Conservation (phyloP, 768 basidiomycete genomes). For the Boletus fagicola region DNA sequence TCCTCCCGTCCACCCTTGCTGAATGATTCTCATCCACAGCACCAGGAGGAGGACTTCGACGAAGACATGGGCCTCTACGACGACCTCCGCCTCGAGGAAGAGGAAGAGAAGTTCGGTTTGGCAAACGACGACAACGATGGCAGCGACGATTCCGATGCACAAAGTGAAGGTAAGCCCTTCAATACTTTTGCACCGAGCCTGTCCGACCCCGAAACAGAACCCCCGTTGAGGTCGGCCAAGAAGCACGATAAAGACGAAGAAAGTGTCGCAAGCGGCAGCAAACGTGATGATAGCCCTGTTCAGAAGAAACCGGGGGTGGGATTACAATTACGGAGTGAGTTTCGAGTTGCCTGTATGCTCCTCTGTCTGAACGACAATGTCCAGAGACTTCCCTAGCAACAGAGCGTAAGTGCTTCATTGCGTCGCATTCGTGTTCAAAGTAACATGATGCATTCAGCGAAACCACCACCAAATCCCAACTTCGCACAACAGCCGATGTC, state of each 20-base stretch:
- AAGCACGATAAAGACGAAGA: conserved; percentile 75
- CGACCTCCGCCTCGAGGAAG: conserved; percentile 94
- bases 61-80: conserved; percentile 98
- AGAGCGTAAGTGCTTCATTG: conserved; percentile 48
- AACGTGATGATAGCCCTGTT: conserved; percentile 75
- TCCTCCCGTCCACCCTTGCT: conserved; percentile 21
- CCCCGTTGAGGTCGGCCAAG: conserved; percentile 68
- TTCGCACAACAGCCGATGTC: conserved; percentile 78
- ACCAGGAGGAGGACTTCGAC: conserved; percentile 94
- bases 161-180: conserved; percentile 62
- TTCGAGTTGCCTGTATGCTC: conserved; percentile 3
- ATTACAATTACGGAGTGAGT: conserved; percentile 70
- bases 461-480: conserved; percentile 78
- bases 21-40: conserved; percentile 18
- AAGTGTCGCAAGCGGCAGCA: conserved; percentile 62
- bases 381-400: conserved; percentile 62
- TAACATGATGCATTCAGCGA: conserved; percentile 31
- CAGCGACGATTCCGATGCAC: conserved; percentile 72
- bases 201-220: conserved; percentile 40
- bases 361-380: conserved; percentile 14
- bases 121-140: conserved; percentile 65
- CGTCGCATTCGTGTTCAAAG: neutral
- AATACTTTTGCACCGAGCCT: neutral
- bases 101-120: conserved; percentile 90
- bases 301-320: conserved; percentile 71